Conservation (phyloP, 2,329 filamentous ascomycete species). For the Xylaria sp. region DNA sequence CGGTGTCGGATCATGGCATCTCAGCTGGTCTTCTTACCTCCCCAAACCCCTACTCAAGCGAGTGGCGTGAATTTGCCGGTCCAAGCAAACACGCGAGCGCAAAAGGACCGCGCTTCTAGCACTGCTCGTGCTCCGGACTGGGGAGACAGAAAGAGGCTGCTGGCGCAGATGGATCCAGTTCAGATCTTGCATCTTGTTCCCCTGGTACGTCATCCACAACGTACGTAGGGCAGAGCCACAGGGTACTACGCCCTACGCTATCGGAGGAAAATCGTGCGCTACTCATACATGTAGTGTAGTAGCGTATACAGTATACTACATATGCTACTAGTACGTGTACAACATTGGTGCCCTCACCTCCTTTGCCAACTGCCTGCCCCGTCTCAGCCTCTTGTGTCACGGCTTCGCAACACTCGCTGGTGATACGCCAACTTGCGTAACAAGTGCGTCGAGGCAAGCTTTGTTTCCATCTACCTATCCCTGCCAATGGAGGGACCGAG, state of each 20-base stretch:
- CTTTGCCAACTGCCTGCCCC: background rate
- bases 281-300: background rate
- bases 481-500: conserved; percentile 21
- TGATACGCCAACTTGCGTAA: conserved; percentile 29
- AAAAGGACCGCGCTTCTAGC: conserved; percentile 5
- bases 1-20: conserved; percentile 16
- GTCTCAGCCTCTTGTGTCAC: conserved; percentile 33
- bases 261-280: conserved; percentile 2
- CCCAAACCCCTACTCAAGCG: conserved; percentile 21
- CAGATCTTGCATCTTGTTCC: conserved; percentile 31
- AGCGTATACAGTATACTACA: background rate
- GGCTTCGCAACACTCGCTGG: conserved; percentile 22
- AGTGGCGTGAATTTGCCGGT: conserved; percentile 33
- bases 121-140: background rate
- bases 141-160: conserved; percentile 8
- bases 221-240: conserved; percentile 10
- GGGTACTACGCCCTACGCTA: background rate
- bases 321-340: background rate
- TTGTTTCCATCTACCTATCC: conserved; percentile 2
- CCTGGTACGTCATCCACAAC: conserved; percentile 7
- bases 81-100: conserved; percentile 3
- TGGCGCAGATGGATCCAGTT: conserved; percentile 8
- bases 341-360: conserved; percentile 11
- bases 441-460: conserved; percentile 29
- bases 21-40: conserved; percentile 27